Conservation (phyloP, 129 eudicot genomes). For the Flaveria trinervia region DNA sequence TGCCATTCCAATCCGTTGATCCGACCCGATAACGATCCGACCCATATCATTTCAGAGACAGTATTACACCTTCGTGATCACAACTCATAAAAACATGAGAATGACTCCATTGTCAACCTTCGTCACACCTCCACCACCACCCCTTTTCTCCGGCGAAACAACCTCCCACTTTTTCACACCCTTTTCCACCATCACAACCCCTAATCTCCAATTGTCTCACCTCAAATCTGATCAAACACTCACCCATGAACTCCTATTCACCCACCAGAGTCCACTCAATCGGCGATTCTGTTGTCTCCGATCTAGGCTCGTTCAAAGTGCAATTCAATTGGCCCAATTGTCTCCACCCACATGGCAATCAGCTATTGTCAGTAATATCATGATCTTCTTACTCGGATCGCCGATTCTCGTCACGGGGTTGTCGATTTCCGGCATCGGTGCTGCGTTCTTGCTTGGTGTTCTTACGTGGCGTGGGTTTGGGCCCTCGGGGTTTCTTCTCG, state of each 20-base stretch:
- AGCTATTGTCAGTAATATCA: slow-evolving; percentile 55
- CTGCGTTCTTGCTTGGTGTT: slow-evolving; percentile 94
- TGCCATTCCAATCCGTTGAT: no score
- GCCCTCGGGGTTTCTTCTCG: slow-evolving; percentile 84
- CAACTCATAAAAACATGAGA: slow-evolving; percentile 14
- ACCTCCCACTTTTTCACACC: background rate
- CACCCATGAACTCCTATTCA: slow-evolving; percentile 26
- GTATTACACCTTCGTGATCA: background rate
- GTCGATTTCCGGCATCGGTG: slow-evolving; percentile 66
- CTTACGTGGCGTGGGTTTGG: slow-evolving; percentile 97
- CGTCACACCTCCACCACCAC: slow-evolving; percentile 11
- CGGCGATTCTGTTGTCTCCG: slow-evolving; percentile 24
- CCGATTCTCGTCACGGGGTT: slow-evolving; percentile 78
- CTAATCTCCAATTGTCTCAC: background rate
- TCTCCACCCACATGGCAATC: slow-evolving; percentile 91
- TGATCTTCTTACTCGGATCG: slow-evolving; percentile 71
- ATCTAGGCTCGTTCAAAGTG: slow-evolving; percentile 44
- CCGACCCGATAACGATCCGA: no score
- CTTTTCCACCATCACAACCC: slow-evolving; percentile 9
- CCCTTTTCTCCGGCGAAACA: slow-evolving; percentile 17
- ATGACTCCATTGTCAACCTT: background rate
- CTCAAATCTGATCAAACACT: slow-evolving; percentile 10
- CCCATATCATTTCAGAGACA: no score
- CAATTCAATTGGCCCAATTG: slow-evolving; percentile 52
- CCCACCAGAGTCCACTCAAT: slow-evolving; percentile 36